Evolutionary conservation across 371 early-diverging fungal genomes (phyloP).

Genomic region (Mortierella sp.): DNA sequence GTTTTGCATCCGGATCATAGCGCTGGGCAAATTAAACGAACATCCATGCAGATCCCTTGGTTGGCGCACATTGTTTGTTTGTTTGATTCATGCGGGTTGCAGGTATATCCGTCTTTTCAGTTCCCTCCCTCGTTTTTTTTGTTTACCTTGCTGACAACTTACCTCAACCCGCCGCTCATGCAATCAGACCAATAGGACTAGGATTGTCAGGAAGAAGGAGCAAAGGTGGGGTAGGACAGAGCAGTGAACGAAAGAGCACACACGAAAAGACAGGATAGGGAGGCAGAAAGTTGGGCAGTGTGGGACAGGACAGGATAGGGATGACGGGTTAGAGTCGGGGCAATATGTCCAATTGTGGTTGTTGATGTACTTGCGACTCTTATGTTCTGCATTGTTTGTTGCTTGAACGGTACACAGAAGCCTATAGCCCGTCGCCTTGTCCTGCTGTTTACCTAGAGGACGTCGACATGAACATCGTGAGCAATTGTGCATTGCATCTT

Average conservation of each 20-base stretch:
- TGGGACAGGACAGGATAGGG: not conserved
- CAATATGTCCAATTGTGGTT: not conserved
- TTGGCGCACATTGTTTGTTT: slow-evolving; percentile 1
- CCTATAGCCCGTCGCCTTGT: no score
- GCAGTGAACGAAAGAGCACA: not conserved
- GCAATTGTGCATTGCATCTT: slow-evolving; percentile 1
- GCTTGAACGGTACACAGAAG: not conserved
- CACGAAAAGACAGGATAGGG: no score
- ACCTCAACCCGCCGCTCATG: not conserved
- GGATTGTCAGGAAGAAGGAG: not conserved
- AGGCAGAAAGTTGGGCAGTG: not conserved
- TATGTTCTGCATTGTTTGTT: not conserved
- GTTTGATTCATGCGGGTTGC: not conserved
- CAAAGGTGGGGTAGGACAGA: not conserved
- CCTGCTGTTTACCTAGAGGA: not conserved
- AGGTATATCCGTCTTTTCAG: not conserved
- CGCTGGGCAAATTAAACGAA: not conserved
- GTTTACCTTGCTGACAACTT: not conserved
- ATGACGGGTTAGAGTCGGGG: not conserved
- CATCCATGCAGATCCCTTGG: slow-evolving; percentile 2
- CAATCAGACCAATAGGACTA: not conserved
- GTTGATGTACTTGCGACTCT: not conserved
- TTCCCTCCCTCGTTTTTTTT: not conserved
- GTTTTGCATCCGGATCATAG: not conserved
- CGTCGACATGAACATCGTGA: not conserved